These are phyloP conservation scores for Micractinium conductrix DNA, from an alignment of 139 green algal species.

Conservation along the genomic window DNA sequence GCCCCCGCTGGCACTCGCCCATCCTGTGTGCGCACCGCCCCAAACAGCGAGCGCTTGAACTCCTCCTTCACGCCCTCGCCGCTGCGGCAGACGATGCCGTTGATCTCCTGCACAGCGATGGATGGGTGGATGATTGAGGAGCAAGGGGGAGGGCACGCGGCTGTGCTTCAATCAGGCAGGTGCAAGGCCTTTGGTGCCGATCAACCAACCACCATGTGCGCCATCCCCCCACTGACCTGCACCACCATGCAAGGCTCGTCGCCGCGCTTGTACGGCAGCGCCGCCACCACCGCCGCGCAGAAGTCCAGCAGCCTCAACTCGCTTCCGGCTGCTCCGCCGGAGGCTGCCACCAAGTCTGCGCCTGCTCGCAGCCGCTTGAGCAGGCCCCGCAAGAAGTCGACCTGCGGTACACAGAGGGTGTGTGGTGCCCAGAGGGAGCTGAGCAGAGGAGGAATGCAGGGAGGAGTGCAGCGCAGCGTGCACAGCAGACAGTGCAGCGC, in stretches of 20 bases:
- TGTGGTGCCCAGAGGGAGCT: too few species aligned
- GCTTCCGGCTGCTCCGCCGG: not conserved
- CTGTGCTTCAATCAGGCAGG: too few species aligned
- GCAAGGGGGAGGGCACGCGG: too few species aligned
- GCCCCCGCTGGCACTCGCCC: too few species aligned
- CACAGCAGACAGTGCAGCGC: not conserved
- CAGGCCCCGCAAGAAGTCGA: conserved; percentile 20
- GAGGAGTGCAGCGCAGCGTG: too few species aligned
- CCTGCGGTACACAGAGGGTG: too few species aligned
- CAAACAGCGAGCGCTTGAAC: conserved; percentile 27
- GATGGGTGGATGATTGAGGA: too few species aligned
- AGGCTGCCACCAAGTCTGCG: not conserved
- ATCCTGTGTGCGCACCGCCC: conserved; percentile 14
- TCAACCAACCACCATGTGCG: not conserved
- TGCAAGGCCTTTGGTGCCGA: too few species aligned
- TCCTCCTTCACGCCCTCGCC: conserved; percentile 48
- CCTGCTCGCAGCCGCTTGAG: conserved; percentile 11
- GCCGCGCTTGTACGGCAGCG: conserved; percentile 63
- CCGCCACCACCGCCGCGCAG: conserved; percentile 55
- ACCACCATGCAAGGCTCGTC: conserved; percentile 79
- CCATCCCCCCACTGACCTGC: conserved; percentile 5
- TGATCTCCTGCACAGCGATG: conserved; percentile 48
- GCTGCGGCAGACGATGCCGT: conserved; percentile 58
- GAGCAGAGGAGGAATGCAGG: too few species aligned
- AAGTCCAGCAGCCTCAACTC: conserved; percentile 57